Evolutionary conservation across 768 basidiomycete species (phyloP).

Genomic region (Russula foetens): DNA sequence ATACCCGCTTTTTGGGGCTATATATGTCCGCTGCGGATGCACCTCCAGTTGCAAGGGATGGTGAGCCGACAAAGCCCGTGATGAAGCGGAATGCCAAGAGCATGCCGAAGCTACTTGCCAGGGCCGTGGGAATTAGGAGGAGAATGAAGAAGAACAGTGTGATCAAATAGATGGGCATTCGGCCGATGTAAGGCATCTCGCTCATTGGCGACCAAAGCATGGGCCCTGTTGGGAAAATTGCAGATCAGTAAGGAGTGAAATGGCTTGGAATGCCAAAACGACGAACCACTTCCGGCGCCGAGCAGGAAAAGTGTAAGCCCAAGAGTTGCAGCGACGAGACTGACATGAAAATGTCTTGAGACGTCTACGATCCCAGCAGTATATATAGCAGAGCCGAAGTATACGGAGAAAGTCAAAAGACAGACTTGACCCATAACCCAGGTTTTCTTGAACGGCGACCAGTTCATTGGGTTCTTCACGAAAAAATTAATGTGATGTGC

Average conservation of each 20-base stretch:
- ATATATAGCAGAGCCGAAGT: conserved; percentile 30
- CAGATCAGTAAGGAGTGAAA: conserved; percentile 3
- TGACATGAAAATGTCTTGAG: conserved; percentile 24
- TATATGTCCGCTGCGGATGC: conserved; percentile 25
- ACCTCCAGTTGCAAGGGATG: conserved; percentile 29
- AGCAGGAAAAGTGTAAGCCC: conserved; percentile 26
- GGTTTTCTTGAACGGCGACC: conserved; percentile 25
- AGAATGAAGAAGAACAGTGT: conserved; percentile 28
- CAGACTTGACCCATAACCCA: conserved; percentile 29
- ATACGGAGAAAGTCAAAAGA: conserved; percentile 29
- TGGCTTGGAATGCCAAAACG: background rate
- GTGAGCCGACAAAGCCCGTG: conserved; percentile 30
- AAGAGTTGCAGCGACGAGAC: conserved; percentile 25
- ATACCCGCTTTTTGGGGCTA: conserved; percentile 21
- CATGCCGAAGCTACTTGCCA: conserved; percentile 26
- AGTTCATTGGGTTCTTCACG: conserved; percentile 21
- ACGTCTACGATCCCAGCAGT: conserved; percentile 25
- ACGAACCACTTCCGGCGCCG: conserved; percentile 21
- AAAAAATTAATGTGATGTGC: background rate
- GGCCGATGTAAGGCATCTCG: conserved; percentile 29
- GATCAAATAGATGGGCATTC: conserved; percentile 29
- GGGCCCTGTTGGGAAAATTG: conserved; percentile 17
- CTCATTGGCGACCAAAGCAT: conserved; percentile 27
- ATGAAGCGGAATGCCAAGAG: conserved; percentile 31
- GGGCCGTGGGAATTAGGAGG: conserved; percentile 29